Base-by-base conservation (phyloP, 257 asterid species). In the Ehretia macrophylla region DNA sequence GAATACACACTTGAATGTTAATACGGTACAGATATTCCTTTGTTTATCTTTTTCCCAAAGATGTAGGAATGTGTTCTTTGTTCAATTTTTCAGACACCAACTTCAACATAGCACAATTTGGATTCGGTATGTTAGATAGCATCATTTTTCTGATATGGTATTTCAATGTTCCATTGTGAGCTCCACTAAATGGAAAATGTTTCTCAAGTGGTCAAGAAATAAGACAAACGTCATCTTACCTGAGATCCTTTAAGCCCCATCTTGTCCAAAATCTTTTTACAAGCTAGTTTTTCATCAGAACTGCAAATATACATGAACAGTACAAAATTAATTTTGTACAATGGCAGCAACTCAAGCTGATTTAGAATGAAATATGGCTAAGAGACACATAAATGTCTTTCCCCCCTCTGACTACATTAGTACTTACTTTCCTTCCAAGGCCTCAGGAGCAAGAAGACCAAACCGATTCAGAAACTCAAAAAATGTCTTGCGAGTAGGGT, bases 401-500 rank as follows among this genome's bases (percentile, higher is more conserved):
- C 21, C 19, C 50, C 23, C 46, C 39, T 47, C 12, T 59, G 23
- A 49, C 56, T 62, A 49, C 58, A 56, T 37, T 32, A 42, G 14
- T 44, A 85, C 97, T 82, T 83, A 88, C 97, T 79, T 78, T 50
- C 87, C 94, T 71, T 85, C 97, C 90, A 88, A 63, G 61, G 64
- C 77, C 76, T 88, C 95, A 0, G 90, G 96, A 55, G 96, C 94
- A 69, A 93, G 97, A 81, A 86, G 84, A 59, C 94, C 86, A 74
- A 93, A 93, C 63, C 99, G 81, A 68, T 71, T 75, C 63, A 93
- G 83, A 69, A 93, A 93, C 64, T 93, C 99, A 70, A 68, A 79
- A 65, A 93, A 93, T 72, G 99, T 77, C 85, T 83, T 93, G 44
- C 95, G 93, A 47, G 99, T 93, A 61, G 99, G 99, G 75, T 93